Evolutionary conservation across 2,329 filamentous ascomycete genomes (phyloP).

Genomic region (Dactylellina sp.): DNA sequence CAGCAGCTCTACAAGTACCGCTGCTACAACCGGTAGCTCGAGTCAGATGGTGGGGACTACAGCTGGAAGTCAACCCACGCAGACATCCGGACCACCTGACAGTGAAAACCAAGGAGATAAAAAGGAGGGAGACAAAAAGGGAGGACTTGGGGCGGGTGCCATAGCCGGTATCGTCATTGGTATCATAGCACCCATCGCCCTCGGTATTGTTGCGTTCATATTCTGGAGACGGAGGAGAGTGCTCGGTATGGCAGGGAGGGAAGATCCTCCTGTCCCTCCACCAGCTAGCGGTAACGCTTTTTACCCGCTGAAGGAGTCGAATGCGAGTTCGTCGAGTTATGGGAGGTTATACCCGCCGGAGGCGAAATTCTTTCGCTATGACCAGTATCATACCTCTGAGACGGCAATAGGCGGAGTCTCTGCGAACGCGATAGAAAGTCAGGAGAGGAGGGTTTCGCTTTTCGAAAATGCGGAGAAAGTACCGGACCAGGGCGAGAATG

Average conservation of each 20-base stretch:
- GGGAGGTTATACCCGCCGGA: background rate
- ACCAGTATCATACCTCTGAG: slow-evolving; percentile 13
- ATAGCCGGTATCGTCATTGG: slow-evolving; percentile 45
- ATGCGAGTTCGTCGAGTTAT: slow-evolving; percentile 13
- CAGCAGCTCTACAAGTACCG: background rate
- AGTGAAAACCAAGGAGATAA: background rate
- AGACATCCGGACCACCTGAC: background rate
- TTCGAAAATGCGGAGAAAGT: slow-evolving; percentile 46
- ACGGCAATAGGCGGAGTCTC: slow-evolving; percentile 14
- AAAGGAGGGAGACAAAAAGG: slow-evolving; percentile 16
- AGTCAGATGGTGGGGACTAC: slow-evolving; percentile 9
- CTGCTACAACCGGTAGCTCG: slow-evolving; percentile 7
- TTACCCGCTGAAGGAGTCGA: slow-evolving; percentile 18
- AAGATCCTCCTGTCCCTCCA: slow-evolving; percentile 34
- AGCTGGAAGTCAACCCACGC: slow-evolving; percentile 3
- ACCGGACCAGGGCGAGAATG: slow-evolving; percentile 21
- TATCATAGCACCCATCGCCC: background rate
- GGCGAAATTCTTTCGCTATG: slow-evolving; percentile 12
- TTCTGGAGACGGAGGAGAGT: slow-evolving; percentile 32
- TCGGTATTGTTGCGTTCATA: slow-evolving; percentile 35
- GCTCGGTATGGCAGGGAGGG: slow-evolving; percentile 15
- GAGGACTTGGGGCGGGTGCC: slow-evolving; percentile 29
- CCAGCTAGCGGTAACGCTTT: slow-evolving; percentile 25
- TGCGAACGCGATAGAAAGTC: slow-evolving; percentile 11
- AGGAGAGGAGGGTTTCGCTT: slow-evolving; percentile 19